phyloP scores from a whole-genome alignment of 352 stramenopile species.

The Phytophthora europaea region DNA sequence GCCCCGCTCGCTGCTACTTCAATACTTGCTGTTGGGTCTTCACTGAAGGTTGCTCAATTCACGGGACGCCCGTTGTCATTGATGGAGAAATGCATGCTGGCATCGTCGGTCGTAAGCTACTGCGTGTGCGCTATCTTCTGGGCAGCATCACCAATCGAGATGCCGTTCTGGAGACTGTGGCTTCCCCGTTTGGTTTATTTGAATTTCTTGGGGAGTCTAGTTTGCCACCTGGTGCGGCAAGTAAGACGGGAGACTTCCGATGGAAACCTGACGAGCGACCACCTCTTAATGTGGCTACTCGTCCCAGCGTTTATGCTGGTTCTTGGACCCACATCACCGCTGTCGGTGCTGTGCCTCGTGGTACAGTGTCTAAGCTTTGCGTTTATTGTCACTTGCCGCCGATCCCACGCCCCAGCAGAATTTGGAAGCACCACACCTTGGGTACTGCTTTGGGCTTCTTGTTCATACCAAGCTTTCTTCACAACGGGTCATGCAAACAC shows the following conservation, averaged over 20 bases:
- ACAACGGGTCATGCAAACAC: conserved; percentile 90
- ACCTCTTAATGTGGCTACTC: conserved; percentile 58
- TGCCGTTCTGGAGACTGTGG: conserved; percentile 58
- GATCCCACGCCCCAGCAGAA: conserved; percentile 3
- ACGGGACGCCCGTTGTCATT: conserved; percentile 22
- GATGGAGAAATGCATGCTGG: conserved; percentile 26
- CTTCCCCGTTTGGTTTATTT: conserved; percentile 69
- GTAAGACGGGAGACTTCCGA: conserved; percentile 1
- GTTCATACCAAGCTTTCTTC: conserved; percentile 85
- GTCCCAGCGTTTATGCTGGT: conserved; percentile 67
- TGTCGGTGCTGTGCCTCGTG: conserved; percentile 57
- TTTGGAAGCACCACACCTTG: conserved; percentile 41
- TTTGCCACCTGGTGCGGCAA: conserved; percentile 23
- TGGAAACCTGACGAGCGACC: conserved; percentile 8
- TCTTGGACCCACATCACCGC: conserved; percentile 70
- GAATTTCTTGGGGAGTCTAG: conserved; percentile 34
- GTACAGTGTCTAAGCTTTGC: conserved; percentile 62
- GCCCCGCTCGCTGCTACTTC: conserved; percentile 36
- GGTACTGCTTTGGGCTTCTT: conserved; percentile 67
- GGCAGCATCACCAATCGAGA: conserved; percentile 47
- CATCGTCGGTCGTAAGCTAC: conserved; percentile 35
- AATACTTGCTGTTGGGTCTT: conserved; percentile 30
- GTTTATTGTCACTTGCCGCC: conserved; percentile 34
- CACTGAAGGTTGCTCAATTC: conserved; percentile 10
- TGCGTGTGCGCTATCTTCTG: conserved; percentile 60